A percentile compares a stretch with the other conserved stretches of the same genome.
Conservation (phyloP, 371 early-diverging fungal genomes). For the Rhizopus sp. region DNA sequence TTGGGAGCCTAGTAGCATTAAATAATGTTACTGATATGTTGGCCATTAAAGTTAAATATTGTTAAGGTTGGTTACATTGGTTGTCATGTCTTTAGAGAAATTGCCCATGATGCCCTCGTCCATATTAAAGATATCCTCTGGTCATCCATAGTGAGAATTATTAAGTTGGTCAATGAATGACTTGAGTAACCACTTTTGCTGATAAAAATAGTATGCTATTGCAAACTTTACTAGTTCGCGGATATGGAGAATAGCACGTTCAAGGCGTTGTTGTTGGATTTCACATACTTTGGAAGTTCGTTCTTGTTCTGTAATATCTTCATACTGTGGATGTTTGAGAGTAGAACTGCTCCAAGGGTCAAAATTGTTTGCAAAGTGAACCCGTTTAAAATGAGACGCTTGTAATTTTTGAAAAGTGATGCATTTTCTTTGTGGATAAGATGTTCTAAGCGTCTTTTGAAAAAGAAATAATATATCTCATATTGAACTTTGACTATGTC, state of each 20-base stretch:
- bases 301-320: not conserved
- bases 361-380: not conserved
- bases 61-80: not conserved
- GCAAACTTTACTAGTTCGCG: constrained; percentile 1
- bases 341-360: not conserved
- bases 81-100: not conserved
- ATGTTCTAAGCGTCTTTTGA: too few species aligned
- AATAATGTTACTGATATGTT: constrained; percentile 1
- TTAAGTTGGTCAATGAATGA: not conserved
- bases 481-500: too few species aligned
- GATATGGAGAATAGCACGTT: not conserved
- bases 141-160: too few species aligned
- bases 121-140: too few species aligned
- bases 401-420: too few species aligned
- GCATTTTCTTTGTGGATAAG: too few species aligned
- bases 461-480: too few species aligned
- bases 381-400: not conserved
- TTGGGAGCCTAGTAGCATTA: constrained; percentile 8
- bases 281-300: not conserved
- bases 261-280: not conserved
- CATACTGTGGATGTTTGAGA: constrained; percentile 3
- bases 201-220: constrained; percentile 10
- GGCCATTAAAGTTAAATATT: not conserved
- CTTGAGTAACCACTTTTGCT: not conserved
- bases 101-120: not conserved